Evolutionary conservation across 2,329 filamentous ascomycete genomes (phyloP).

Genomic region (Alternaria dauci): DNA sequence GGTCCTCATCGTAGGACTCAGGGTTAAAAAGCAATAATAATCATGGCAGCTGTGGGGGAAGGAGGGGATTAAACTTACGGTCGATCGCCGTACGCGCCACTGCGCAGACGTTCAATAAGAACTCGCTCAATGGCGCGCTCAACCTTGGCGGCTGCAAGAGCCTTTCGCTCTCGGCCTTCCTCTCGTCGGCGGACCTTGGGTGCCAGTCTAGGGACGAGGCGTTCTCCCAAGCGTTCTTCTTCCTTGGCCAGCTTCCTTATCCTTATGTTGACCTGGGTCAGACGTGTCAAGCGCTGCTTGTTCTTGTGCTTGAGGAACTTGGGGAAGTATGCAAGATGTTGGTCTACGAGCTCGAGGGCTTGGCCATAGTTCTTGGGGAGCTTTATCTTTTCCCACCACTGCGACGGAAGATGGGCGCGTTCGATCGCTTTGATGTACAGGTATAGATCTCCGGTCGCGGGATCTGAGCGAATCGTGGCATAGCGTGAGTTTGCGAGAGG

Average conservation of each 20-base stretch:
- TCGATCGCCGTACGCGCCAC: slow-evolving; percentile 92
- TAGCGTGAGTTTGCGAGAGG: slow-evolving; percentile 91
- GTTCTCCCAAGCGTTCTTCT: slow-evolving; percentile 88
- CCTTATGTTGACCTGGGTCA: slow-evolving; percentile 89
- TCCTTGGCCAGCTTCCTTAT: slow-evolving; percentile 82
- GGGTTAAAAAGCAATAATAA: slow-evolving; percentile 21
- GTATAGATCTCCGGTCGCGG: slow-evolving; percentile 82
- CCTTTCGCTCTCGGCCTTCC: slow-evolving; percentile 59
- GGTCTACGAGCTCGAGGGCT: slow-evolving; percentile 79
- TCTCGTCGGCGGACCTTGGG: slow-evolving; percentile 76
- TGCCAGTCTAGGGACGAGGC: slow-evolving; percentile 84
- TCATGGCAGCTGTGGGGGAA: slow-evolving; percentile 8
- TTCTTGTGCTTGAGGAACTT: slow-evolving; percentile 94
- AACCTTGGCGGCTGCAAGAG: slow-evolving; percentile 77
- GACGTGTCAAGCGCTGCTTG: slow-evolving; percentile 90
- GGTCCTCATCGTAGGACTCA: slow-evolving; percentile 18
- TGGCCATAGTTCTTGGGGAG: slow-evolving; percentile 89
- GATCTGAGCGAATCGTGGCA: slow-evolving; percentile 86
- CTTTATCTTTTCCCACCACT: slow-evolving; percentile 94
- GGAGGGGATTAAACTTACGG: slow-evolving; percentile 57
- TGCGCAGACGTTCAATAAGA: slow-evolving; percentile 86
- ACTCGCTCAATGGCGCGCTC: slow-evolving; percentile 96
- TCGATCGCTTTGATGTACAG: slow-evolving; percentile 90
- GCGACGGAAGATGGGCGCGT: slow-evolving; percentile 78
- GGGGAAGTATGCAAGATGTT: slow-evolving; percentile 79